Conservation (phyloP, 2,329 filamentous ascomycete genomes). For the Chaetomiaceae sp. region DNA sequence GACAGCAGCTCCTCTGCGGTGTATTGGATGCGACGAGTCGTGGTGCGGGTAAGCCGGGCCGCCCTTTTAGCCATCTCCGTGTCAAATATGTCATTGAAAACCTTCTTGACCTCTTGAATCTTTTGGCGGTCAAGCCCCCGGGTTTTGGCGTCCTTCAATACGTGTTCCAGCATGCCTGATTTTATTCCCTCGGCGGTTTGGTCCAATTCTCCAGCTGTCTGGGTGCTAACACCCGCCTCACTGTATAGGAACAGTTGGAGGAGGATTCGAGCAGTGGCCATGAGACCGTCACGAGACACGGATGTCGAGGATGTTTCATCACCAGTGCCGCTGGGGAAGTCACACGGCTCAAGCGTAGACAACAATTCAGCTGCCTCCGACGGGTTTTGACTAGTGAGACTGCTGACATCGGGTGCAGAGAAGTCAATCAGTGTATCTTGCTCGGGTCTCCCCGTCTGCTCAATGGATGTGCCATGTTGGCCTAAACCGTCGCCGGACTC, state of each 20-base stretch:
- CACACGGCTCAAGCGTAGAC: conserved; percentile 1
- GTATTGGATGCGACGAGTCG: conserved; percentile 8
- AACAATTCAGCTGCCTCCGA: conserved; percentile 1
- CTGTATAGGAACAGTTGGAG: conserved; percentile 3
- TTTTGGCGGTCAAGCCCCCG: background rate
- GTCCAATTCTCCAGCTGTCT: background rate
- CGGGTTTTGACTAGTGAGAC: background rate
- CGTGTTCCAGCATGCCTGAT: conserved; percentile 3
- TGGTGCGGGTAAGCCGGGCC: background rate
- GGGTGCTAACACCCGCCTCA: background rate
- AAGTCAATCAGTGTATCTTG: background rate
- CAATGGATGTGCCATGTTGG: background rate
- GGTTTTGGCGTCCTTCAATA: background rate
- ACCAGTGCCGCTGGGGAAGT: background rate
- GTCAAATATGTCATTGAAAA: background rate
- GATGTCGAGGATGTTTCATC: background rate
- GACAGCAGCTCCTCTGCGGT: conserved; percentile 8
- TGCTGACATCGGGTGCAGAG: background rate
- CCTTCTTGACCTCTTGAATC: background rate
- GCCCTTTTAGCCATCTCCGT: background rate
- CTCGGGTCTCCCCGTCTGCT: background rate
- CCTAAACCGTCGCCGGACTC: background rate
- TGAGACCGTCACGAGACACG: background rate
- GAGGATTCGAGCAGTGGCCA: background rate
- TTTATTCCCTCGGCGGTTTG: conserved; percentile 2